Conservation (phyloP, 2,329 filamentous ascomycete genomes). For the Paracoccidioides brasiliensis region DNA sequence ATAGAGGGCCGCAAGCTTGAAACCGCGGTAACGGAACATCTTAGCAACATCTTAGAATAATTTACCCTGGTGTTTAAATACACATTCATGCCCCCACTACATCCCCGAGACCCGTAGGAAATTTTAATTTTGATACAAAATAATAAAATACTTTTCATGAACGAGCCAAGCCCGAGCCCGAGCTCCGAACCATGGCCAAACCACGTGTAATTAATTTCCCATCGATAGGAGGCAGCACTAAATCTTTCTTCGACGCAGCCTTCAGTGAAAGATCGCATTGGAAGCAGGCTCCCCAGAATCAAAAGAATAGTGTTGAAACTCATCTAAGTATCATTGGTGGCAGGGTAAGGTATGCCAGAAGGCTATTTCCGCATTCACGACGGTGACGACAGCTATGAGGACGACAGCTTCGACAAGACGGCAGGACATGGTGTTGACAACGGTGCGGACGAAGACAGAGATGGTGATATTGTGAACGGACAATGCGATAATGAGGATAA, state of each 20-base stretch:
- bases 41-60: too few species aligned
- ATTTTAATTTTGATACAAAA: too few species aligned
- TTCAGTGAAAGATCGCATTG: background rate
- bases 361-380: slow-evolving; percentile 11
- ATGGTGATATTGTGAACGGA: background rate
- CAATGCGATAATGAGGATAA: background rate
- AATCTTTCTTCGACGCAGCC: background rate
- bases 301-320: background rate
- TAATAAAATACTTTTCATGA: background rate
- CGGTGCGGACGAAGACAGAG: background rate
- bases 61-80: too few species aligned
- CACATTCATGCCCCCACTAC: too few species aligned
- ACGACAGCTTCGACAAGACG: background rate
- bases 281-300: background rate
- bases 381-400: slow-evolving; percentile 3
- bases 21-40: background rate
- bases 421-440: background rate
- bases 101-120: too few species aligned
- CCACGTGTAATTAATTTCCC: background rate
- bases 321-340: background rate
- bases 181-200: background rate
- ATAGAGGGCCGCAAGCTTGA: background rate
- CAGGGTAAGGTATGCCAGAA: slow-evolving; percentile 7
- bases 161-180: background rate
- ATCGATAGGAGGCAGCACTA: background rate